phyloP scores from a whole-genome alignment of 2,329 filamentous ascomycete genomes.

The Clonostachys solani region DNA sequence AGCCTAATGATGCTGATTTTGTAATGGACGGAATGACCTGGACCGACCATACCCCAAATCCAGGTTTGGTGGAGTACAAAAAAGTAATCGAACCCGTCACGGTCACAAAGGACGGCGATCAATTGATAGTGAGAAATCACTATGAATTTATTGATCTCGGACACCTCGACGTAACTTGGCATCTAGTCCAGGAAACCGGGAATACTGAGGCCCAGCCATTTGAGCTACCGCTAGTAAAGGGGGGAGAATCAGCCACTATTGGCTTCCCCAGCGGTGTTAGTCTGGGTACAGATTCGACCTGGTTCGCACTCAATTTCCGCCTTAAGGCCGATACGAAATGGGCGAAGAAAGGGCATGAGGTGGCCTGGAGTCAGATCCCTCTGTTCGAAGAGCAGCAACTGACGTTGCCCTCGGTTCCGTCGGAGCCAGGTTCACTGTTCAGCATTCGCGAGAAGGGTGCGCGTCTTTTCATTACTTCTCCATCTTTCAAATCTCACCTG shows the following conservation, averaged over 20 bases:
- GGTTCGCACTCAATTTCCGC: slow-evolving; percentile 38
- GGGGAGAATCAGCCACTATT: slow-evolving; percentile 26
- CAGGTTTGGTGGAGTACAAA: slow-evolving; percentile 51
- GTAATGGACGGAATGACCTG: slow-evolving; percentile 57
- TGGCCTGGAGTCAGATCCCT: slow-evolving; percentile 49
- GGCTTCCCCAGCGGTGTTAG: slow-evolving; percentile 16
- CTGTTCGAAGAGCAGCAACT: slow-evolving; percentile 13
- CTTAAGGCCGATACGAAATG: slow-evolving; percentile 39
- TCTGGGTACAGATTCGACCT: slow-evolving; percentile 20
- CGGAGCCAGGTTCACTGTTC: slow-evolving; percentile 2
- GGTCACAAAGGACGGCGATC: slow-evolving; percentile 26
- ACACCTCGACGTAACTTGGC: slow-evolving; percentile 36
- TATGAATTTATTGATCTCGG: slow-evolving; percentile 42
- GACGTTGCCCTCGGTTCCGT: slow-evolving; percentile 12
- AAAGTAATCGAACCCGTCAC: slow-evolving; percentile 53
- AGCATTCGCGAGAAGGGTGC: slow-evolving; percentile 8
- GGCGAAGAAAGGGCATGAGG: slow-evolving; percentile 46
- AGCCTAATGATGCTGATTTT: slow-evolving; percentile 56
- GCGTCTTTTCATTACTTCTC: not conserved
- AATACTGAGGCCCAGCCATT: slow-evolving; percentile 29
- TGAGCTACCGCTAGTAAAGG: slow-evolving; percentile 30
- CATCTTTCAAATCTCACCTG: slow-evolving; percentile 22
- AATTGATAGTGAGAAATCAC: slow-evolving; percentile 38
- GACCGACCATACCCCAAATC: slow-evolving; percentile 50
- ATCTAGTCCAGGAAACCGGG: slow-evolving; percentile 31